phyloP scores from a whole-genome alignment of 1,284 basidiomycete species.

The Wallemia mellicola region DNA sequence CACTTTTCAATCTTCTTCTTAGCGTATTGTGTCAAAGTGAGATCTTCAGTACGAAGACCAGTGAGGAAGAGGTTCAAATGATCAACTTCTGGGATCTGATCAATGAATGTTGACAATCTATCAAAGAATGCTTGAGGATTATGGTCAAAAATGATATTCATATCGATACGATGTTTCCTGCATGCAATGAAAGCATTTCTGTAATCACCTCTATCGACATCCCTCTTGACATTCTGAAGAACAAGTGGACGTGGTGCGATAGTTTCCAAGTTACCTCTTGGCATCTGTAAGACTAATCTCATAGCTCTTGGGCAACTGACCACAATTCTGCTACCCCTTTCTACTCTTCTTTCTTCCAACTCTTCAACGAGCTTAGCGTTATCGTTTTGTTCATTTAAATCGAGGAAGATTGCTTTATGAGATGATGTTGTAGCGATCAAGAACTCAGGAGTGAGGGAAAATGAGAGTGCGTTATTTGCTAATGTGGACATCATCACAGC shows the following conservation, averaged over 20 bases:
- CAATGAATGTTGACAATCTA: conserved; percentile 34
- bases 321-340: conserved; percentile 61
- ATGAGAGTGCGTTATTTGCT: conserved; percentile 42
- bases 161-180: conserved; percentile 72
- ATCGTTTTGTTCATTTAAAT: conserved; percentile 20
- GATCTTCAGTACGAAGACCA: conserved; percentile 32
- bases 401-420: conserved; percentile 51
- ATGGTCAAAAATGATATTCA: conserved; percentile 62
- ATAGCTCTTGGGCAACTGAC: conserved; percentile 56
- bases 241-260: conserved; percentile 78
- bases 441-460: conserved; percentile 46
- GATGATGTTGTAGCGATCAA: conserved; percentile 60
- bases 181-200: conserved; percentile 65
- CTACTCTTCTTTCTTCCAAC: conserved; percentile 47
- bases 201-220: conserved; percentile 33
- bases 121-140: conserved; percentile 35
- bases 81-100: conserved; percentile 66
- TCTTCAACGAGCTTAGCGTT: conserved; percentile 13
- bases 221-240: conserved; percentile 42
- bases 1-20: background rate
- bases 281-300: conserved; percentile 86
- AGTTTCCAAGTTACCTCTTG: conserved; percentile 83
- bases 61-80: conserved; percentile 80
- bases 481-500: conserved; percentile 11
- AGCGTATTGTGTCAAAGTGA: background rate